Evolutionary conservation across 2,329 filamentous ascomycete species (phyloP), one percentile per base, ranked within the genome.

Genomic region (Clarireedia homoeocarpa): DNA sequence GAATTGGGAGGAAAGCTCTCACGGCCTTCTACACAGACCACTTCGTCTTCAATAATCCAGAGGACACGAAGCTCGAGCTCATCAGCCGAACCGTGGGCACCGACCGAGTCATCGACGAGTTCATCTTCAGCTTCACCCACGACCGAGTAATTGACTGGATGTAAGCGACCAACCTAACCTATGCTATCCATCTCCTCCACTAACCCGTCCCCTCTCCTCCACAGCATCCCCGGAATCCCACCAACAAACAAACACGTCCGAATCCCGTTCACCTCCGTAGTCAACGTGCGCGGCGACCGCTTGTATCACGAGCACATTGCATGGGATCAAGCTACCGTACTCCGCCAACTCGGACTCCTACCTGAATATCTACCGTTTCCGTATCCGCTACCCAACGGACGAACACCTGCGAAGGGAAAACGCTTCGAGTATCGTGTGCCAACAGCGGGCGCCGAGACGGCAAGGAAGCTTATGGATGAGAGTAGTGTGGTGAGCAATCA

Each of bases 21-120:
- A 82, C 84, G 0, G 71, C 74, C 5, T 92, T 91, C 65, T 91
- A 91, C 70, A 76, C 77, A 0, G 67, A 89, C 59, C 81, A 90
- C 65, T 91, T 92, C 71, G 84, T 91, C 63, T 88, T 85, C 66
- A 82, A 76, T 57, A 92, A 91, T 60, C 81, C 88, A 0, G 75
- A 74, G 0, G 86, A 90, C 61, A 83, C 84, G 0, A 73, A 74
- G 4, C 73, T 91, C 2, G 83, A 89, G 63, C 78, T 91, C 1
- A 76, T 90, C 34, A 88, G 83, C 58, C 79, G 88, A 0, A 90
- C 86, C 0, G 73, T 90, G 0, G 87, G 87, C 0, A 78, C 85
- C 0, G 86, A 91, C 64, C 77, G 87, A 0, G 77, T 91, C 0
- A 78, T 89, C 2, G 85, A 89, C 60, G 85, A 89, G 65, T 88